These are phyloP conservation scores for Termitomyces sp. DNA, from an alignment of 768 basidiomycete species.

Conservation along the genomic window DNA sequence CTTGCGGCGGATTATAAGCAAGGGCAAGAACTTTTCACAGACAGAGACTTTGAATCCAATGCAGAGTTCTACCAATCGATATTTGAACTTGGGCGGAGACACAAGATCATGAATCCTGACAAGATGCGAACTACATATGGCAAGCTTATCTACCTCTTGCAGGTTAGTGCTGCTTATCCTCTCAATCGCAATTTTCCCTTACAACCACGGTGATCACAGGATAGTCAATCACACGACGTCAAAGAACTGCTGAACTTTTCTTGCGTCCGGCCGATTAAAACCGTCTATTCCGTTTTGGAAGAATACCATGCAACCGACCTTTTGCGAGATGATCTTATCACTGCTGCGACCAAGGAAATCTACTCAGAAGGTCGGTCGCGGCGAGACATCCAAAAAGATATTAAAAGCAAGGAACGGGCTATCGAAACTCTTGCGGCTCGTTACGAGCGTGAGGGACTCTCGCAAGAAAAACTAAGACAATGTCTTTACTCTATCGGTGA, in stretches of 20 bases:
- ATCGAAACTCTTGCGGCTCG: constrained; percentile 67
- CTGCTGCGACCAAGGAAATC: constrained; percentile 78
- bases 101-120: constrained; percentile 91
- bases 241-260: constrained; percentile 75
- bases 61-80: constrained; percentile 74
- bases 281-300: constrained; percentile 65
- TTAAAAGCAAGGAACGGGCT: constrained; percentile 79
- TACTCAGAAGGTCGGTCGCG: constrained; percentile 65
- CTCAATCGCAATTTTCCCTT: not conserved
- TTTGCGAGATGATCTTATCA: constrained; percentile 71
- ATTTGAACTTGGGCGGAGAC: constrained; percentile 78
- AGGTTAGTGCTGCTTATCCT: constrained; percentile 36
- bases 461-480: constrained; percentile 64
- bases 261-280: constrained; percentile 72
- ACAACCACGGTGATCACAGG: constrained; percentile 34
- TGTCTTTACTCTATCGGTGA: constrained; percentile 87
- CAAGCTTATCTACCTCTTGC: constrained; percentile 77
- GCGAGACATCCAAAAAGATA: constrained; percentile 79
- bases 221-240: constrained; percentile 81
- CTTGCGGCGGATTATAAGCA: constrained; percentile 82
- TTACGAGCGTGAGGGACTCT: constrained; percentile 53
- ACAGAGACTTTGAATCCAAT: constrained; percentile 77
- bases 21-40: constrained; percentile 81
- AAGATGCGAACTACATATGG: constrained; percentile 90
- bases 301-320: constrained; percentile 58